These are phyloP conservation scores for Mayamaea pseudoterrestris DNA, from an alignment of 108 stramenopile species.

Conservation along the genomic window DNA sequence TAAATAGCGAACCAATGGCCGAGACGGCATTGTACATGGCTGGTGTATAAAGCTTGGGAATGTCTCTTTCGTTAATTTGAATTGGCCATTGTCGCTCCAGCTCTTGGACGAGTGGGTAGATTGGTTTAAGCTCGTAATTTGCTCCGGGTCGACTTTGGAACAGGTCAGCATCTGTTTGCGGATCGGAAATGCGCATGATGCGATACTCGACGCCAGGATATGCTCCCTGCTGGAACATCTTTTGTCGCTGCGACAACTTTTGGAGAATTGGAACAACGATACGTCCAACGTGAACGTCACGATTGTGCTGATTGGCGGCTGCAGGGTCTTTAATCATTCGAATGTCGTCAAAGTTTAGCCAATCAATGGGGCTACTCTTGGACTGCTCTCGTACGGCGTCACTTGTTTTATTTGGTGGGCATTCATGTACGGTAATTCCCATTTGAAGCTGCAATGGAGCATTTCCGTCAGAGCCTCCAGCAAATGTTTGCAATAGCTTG, in stretches of 20 bases:
- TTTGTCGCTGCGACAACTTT: constrained; percentile 19
- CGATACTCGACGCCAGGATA: constrained; percentile 48
- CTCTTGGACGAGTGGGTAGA: constrained; percentile 44
- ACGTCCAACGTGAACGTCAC: constrained; percentile 22
- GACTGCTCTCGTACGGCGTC: not conserved
- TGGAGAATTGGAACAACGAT: constrained; percentile 30
- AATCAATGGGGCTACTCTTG: not conserved
- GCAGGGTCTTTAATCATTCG: not conserved
- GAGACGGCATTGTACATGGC: constrained; percentile 47
- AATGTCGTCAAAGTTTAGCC: constrained; percentile 1
- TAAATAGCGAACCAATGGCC: constrained; percentile 27
- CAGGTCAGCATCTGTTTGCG: constrained; percentile 9
- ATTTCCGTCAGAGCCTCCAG: constrained; percentile 15
- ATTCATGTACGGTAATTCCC: constrained; percentile 13
- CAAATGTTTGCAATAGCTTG: constrained; percentile 14
- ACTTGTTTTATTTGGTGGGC: not conserved
- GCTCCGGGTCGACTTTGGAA: constrained; percentile 28
- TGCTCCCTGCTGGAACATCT: constrained; percentile 29
- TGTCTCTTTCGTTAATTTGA: constrained; percentile 26
- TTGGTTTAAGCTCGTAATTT: constrained; percentile 39
- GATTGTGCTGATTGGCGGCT: constrained; percentile 3
- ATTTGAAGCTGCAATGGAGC: constrained; percentile 5
- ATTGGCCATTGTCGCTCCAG: constrained; percentile 60
- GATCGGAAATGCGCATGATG: constrained; percentile 23
- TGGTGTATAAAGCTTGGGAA: constrained; percentile 43